Evolutionary conservation across 768 basidiomycete genomes (phyloP), one percentile per base, ranked within the genome.

Genomic region (Kwoniella europaea): DNA sequence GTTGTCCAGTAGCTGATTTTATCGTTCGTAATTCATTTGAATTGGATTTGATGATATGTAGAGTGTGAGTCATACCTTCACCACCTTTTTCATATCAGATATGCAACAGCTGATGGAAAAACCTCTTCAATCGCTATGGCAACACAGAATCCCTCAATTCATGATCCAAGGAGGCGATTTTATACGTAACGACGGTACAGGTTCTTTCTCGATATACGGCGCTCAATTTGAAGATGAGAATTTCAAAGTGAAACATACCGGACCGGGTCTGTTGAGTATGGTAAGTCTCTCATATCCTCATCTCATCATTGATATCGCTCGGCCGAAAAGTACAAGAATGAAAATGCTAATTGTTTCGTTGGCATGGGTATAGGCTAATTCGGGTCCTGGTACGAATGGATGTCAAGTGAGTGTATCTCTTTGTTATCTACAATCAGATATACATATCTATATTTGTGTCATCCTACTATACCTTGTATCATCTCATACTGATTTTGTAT

Each of bases 111-210:
- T 35, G 4, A 35, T 7, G 5, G 3, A 6, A 3, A 35, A 35
- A 7, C 7, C 20, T 2, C 1, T 22, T 50, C 35, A 20, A 29
- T 18, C 63, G 42, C 10, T 13, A 5, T 44, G 29, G 29, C 12
- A 20, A 16, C 35, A 29, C 56, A 82, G 81, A 5, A 81, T 83
- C 43, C 77, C 76, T 2, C 81, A 85, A 68, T 99, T 98, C 85
- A 98, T 99, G 94, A 92, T 93, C 75, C 95, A 98, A 88, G 94
- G 94, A 57, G 97, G 97, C 0, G 97, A 99, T 81, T 99, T 98
- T 74, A 76, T 95, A 75, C 95, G 95, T 71, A 89, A 90, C 3
- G 97, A 99, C 77, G 97, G 97, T 44, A 98, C 96, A 1, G 97
- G 97, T 1, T 89, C 91, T 0, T 94, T 95, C 84, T 96, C 93